phyloP scores from a whole-genome alignment of 2,329 filamentous ascomycete genomes.

The Aspergillus japonicus region DNA sequence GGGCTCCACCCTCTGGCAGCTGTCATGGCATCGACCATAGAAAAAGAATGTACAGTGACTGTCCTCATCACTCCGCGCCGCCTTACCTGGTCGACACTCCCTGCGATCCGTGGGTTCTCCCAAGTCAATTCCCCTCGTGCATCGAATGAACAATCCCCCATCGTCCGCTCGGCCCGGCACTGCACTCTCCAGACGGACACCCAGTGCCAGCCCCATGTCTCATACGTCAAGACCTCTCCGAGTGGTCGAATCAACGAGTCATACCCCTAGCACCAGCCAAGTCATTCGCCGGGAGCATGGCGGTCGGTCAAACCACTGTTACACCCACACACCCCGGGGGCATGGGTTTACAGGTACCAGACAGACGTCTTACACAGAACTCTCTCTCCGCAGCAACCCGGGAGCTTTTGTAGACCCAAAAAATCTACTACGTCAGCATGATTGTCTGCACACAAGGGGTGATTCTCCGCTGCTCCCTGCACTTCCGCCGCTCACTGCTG shows the following conservation, averaged over 20 bases:
- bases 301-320: not conserved
- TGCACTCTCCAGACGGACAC: conserved; percentile 8
- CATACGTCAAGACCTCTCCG: conserved; percentile 24
- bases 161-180: conserved; percentile 6
- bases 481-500: not conserved
- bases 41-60: no score
- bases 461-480: not conserved
- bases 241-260: conserved; percentile 14
- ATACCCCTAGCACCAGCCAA: not conserved
- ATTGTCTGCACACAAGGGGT: conserved; percentile 16
- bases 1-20: not conserved
- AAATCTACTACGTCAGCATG: conserved; percentile 36
- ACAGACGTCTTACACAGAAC: no score
- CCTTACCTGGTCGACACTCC: not conserved
- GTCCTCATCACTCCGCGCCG: no score
- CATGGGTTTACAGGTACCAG: no score
- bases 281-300: not conserved
- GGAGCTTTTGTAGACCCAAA: conserved; percentile 15
- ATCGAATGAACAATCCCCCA: not conserved
- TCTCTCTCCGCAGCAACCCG: conserved; percentile 11
- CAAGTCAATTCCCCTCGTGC: not conserved
- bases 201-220: conserved; percentile 17
- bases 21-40: not conserved
- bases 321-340: not conserved
- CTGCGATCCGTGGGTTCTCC: not conserved